Evolutionary conservation across 345 rosid genomes (phyloP), one percentile per base, ranked within the genome.

Genomic region (Aegle marmelos): DNA sequence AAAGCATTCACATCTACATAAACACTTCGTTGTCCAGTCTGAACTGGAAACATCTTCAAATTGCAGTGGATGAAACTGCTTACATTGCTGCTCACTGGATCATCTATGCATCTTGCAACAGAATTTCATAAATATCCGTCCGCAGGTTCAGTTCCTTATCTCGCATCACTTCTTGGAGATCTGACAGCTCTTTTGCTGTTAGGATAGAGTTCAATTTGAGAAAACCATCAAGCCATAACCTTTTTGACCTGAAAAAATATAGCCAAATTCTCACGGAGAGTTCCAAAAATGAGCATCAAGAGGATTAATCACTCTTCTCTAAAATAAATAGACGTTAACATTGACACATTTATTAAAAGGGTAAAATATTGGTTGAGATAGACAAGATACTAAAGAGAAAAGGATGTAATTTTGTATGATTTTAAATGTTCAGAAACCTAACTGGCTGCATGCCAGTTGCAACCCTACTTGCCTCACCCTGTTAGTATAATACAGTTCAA

Each of bases 121-220:
- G 97, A 77, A 96, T 96, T 90, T 96, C 99, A 73, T 92, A 96
- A 39, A 94, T 89, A 78, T 96, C 98, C n/a, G 99, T 94, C 87
- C 98, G 86, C 83, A 92, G 81, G 85, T 96, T 91, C 80, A 94
- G 75, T 74, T 91, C 99, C 86, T 96, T 96, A 74, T 96, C 97
- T 80, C 94, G 89, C 98, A 94, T 96, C 74, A 96, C 98, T 82
- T 94, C 99, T 81, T 91, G 99, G 70, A 96, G 89, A 86, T 94
- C 99, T 22, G 98, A 91, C 79, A 94, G 82, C 87, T 96, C 99
- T 79, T 89, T 96, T 28, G 89, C 89, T 24, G 94, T 84, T 41
- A 94, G 77, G 33, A 89, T 79, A 27, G 93, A 82, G 60, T 85
- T 87, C 64, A 96, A 80, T 83, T 88, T 91, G 60, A 76, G 79